Base-by-base conservation (phyloP, 2,329 filamentous ascomycete species). In the Pseudocercospora eumusae region DNA sequence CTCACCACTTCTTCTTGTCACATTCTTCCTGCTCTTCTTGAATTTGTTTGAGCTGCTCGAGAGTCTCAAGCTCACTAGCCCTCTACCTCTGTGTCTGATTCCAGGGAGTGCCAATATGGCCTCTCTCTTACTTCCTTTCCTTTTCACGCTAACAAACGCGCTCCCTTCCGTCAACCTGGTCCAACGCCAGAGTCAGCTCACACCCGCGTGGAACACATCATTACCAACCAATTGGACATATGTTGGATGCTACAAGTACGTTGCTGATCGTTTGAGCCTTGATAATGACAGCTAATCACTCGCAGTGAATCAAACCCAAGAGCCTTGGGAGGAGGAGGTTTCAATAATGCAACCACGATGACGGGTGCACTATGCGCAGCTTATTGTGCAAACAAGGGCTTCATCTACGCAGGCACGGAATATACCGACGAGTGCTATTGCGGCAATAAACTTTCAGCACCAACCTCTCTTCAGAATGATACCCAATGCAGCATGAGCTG, bases 401-500 rank as follows among this genome's bases (percentile, higher is more conserved):
- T 66, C 54, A 62, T 66, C n/a, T 70, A 70, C 52, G 69, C 67
- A 9, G 69, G 66, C n/a, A 69, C 67, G 5, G 69, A 70, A 56
- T 69, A 68, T 56, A 33, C 47, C 13, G 20, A 64, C 36, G 65
- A 64, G 44, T 62, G 60, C 56, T 62, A 54, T 23, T 62, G 69
- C 44, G 69, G 67, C 15, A 71, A 71, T 23, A 55, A 65, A n/a
- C 61, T 64, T 9, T 61, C 62, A n/a, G 65, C 62, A 15, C 63
- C 64, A 20, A 63, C 65, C 7, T 63, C 68, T 8, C 31, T 66
- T 10, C 61, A 68, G 18, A 56, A 64, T 20, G 67, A 71, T 52
- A 63, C 63, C 36, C 62, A 65, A 40, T 75, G 73, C 63, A 66
- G 57, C 31, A 74, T 71, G 68, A 49, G 63, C 10, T 75, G 73